Conservation (phyloP, 768 basidiomycete species). For the Psilocybe azurescens region DNA sequence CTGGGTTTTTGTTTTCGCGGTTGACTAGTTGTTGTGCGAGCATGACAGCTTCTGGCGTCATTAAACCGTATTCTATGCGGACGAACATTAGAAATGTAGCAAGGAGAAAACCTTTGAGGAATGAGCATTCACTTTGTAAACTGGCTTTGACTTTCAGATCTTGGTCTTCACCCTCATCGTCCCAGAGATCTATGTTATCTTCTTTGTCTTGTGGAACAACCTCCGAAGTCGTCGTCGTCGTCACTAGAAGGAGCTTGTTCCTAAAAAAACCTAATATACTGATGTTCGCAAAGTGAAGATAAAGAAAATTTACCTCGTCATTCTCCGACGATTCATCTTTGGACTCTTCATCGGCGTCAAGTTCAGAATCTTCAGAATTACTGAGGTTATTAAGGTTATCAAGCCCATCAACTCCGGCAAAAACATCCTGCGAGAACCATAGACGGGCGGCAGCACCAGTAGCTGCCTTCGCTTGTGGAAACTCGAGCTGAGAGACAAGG, state of each 20-base stretch:
- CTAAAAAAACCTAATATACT: neutral
- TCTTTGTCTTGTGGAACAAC: constrained; percentile 70
- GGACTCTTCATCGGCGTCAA: constrained; percentile 33
- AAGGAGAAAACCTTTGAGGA: constrained; percentile 1
- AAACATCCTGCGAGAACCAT: constrained; percentile 97
- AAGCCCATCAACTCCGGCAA: constrained; percentile 64
- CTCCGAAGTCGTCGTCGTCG: constrained; percentile 75
- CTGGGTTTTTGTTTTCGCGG: constrained; percentile 82
- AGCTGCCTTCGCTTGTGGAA: constrained; percentile 32
- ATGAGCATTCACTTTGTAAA: constrained; percentile 62
- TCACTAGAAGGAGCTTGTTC: constrained; percentile 2
- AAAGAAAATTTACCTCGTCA: constrained; percentile 5
- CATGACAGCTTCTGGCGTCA: constrained; percentile 89
- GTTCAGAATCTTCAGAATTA: constrained; percentile 34
- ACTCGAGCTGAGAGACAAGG: constrained; percentile 53
- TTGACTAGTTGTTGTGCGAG: constrained; percentile 93
- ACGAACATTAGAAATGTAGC: neutral
- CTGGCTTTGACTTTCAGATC: constrained; percentile 69
- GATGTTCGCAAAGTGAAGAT: neutral
- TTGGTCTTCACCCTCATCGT: constrained; percentile 77
- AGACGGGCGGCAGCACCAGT: constrained; percentile 67
- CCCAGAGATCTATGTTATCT: constrained; percentile 75
- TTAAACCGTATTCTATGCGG: constrained; percentile 73
- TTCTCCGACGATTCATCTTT: constrained; percentile 19
- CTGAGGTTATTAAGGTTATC: constrained; percentile 34